These are phyloP conservation scores for Austroboletus festivus DNA, from an alignment of 768 basidiomycete species.

Conservation along the genomic window DNA sequence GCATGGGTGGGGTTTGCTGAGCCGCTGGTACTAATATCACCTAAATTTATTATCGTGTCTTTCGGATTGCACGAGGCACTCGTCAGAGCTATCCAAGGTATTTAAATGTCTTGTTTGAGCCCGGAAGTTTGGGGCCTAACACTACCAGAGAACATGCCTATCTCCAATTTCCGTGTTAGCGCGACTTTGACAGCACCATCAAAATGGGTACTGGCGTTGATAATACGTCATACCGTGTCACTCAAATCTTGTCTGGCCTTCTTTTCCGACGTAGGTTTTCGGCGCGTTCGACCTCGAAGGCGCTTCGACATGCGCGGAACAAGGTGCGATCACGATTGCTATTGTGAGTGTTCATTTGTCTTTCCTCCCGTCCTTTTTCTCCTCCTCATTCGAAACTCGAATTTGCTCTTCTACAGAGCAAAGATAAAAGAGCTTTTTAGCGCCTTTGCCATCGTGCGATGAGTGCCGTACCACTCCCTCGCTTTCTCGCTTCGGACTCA, in stretches of 20 bases:
- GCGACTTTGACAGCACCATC: slow-evolving; percentile 73
- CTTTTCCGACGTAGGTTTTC: neutral
- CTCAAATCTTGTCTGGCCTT: neutral
- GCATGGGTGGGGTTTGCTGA: too few species aligned
- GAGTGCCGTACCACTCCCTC: slow-evolving; percentile 22
- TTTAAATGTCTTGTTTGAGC: neutral
- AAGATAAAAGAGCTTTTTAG: slow-evolving; percentile 65
- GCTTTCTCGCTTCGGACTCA: too few species aligned
- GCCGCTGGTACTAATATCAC: too few species aligned
- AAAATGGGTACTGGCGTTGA: slow-evolving; percentile 89
- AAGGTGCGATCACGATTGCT: slow-evolving; percentile 87
- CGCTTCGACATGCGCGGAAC: slow-evolving; percentile 87
- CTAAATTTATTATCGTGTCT: slow-evolving; percentile 27
- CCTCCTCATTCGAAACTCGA: neutral
- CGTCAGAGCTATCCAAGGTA: slow-evolving; percentile 61
- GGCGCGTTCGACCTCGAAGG: slow-evolving; percentile 41
- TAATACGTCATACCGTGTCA: slow-evolving; percentile 83
- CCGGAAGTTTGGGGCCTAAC: too few species aligned
- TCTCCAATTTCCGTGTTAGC: slow-evolving; percentile 87
- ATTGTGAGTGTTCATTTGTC: slow-evolving; percentile 51
- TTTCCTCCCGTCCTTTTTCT: neutral
- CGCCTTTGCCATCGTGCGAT: slow-evolving; percentile 79
- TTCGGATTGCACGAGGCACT: slow-evolving; percentile 44
- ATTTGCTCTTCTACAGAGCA: slow-evolving; percentile 52
- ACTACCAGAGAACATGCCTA: slow-evolving; percentile 68